A percentile compares a stretch with the other conserved stretches of the same genome.
phyloP scores from a whole-genome alignment of 2,329 filamentous ascomycete genomes.

The Aspergillus quadrilineatus region DNA sequence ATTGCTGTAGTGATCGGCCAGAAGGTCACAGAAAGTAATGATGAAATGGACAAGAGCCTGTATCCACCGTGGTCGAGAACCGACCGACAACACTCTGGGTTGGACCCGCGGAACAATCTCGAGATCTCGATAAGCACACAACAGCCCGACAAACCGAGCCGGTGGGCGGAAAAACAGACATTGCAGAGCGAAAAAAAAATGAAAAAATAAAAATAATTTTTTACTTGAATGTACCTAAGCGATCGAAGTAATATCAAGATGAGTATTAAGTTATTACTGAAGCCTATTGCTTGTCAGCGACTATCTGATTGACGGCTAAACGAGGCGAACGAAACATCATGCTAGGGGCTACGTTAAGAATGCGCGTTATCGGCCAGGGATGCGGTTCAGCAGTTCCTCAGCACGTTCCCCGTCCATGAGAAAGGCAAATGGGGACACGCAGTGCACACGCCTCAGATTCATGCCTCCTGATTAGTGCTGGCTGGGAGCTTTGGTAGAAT shows the following conservation, averaged over 20 bases:
- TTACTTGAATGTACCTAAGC: too few relatives aligned
- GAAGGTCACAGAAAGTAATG: slow-evolving; percentile 8
- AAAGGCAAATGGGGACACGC: not conserved
- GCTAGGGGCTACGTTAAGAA: slow-evolving; percentile 1
- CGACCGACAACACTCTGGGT: not conserved
- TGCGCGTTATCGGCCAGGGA: not conserved
- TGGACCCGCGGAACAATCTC: slow-evolving; percentile 2
- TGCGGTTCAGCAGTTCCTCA: not conserved
- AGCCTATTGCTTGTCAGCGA: not conserved
- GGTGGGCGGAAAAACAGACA: not conserved
- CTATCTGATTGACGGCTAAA: slow-evolving; percentile 1
- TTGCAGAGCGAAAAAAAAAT: not conserved
- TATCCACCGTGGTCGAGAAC: slow-evolving; percentile 8
- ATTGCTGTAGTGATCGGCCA: slow-evolving; percentile 4
- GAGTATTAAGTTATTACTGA: not conserved
- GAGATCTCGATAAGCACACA: not conserved
- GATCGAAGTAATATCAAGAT: too few relatives aligned
- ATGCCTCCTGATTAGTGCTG: too few relatives aligned
- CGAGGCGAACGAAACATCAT: not conserved
- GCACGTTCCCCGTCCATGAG: not conserved
- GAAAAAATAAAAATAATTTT: too few relatives aligned
- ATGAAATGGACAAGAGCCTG: not conserved
- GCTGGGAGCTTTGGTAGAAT: too few relatives aligned
- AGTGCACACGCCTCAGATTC: not conserved
- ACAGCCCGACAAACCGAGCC: not conserved